Percentiles rank a stretch among this genome's conserved stretches.
Evolutionary conservation across 2,329 filamentous ascomycete genomes (phyloP).

Genomic region (Botrytis fragariae): DNA sequence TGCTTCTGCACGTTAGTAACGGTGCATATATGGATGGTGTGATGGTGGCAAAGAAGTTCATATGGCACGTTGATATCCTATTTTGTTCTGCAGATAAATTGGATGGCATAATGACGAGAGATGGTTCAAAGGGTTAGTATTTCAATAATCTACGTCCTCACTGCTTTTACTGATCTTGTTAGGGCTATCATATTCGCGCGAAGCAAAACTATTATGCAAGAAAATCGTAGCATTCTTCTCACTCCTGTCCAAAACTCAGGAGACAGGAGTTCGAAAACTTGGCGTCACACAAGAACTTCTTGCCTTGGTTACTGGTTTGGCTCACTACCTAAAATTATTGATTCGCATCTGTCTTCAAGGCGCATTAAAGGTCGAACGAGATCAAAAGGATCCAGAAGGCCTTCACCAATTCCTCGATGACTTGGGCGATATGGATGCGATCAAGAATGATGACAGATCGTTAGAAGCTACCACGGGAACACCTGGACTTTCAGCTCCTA

Average conservation of each 20-base stretch:
- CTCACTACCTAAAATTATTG: conserved; percentile 94
- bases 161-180: conserved; percentile 24
- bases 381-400: conserved; percentile 70
- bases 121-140: conserved; percentile 72
- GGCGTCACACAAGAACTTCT: conserved; percentile 97
- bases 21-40: conserved; percentile 94
- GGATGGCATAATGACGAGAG: conserved; percentile 66
- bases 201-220: conserved; percentile 99
- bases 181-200: conserved; percentile 87
- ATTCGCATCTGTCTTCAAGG: conserved; percentile 97
- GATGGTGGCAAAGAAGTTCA: conserved; percentile 92
- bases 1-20: conserved; percentile 98
- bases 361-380: conserved; percentile 84
- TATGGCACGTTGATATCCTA: conserved; percentile 89
- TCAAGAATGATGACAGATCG: conserved; percentile 68
- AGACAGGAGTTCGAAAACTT: conserved; percentile 82
- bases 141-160: background rate
- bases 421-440: conserved; percentile 75
- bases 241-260: conserved; percentile 89
- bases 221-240: conserved; percentile 99
- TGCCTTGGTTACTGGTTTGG: conserved; percentile 92
- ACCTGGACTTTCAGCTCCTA: conserved; percentile 65
- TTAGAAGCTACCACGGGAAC: conserved; percentile 65
- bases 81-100: conserved; percentile 86
- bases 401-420: conserved; percentile 81